phyloP scores from a whole-genome alignment of 2,329 filamentous ascomycete species.

The Alternaria sp. region DNA sequence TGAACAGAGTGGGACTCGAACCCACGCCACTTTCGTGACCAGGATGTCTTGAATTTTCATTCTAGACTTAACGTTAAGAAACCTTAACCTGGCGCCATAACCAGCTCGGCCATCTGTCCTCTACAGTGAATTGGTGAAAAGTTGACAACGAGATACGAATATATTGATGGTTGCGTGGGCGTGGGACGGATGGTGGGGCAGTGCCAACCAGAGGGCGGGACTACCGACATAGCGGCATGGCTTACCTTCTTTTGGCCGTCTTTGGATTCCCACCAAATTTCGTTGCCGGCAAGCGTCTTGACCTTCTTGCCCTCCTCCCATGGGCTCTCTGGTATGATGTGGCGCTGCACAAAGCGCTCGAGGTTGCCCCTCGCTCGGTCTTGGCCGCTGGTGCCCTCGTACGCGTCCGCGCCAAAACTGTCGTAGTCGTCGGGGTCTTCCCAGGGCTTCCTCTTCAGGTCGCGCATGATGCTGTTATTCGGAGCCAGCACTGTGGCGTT shows the following conservation, averaged over 20 bases:
- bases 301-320: conserved; percentile 74
- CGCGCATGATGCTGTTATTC: conserved; percentile 79
- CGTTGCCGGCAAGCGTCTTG: conserved; percentile 70
- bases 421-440: conserved; percentile 77
- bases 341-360: conserved; percentile 81
- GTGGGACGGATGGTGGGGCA: conserved; percentile 8
- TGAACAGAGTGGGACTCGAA: conserved; percentile 52
- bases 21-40: conserved; percentile 51
- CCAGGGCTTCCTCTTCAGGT: conserved; percentile 85
- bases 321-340: conserved; percentile 76
- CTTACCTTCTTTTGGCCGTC: conserved; percentile 71
- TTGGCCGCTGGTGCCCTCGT: conserved; percentile 76
- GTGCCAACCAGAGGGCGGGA: conserved; percentile 1
- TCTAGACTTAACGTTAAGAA: conserved; percentile 16
- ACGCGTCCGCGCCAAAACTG: conserved; percentile 70
- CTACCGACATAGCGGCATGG: conserved; percentile 5
- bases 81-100: conserved; percentile 45
- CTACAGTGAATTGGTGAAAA: background rate
- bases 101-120: conserved; percentile 30
- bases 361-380: conserved; percentile 80
- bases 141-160: background rate
- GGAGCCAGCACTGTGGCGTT: conserved; percentile 90
- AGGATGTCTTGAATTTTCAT: conserved; percentile 17
- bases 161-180: background rate
- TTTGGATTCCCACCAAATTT: conserved; percentile 82